These are phyloP conservation scores for Trichoderma gracile DNA, from an alignment of 2,329 filamentous ascomycete genomes.

Conservation along the genomic window DNA sequence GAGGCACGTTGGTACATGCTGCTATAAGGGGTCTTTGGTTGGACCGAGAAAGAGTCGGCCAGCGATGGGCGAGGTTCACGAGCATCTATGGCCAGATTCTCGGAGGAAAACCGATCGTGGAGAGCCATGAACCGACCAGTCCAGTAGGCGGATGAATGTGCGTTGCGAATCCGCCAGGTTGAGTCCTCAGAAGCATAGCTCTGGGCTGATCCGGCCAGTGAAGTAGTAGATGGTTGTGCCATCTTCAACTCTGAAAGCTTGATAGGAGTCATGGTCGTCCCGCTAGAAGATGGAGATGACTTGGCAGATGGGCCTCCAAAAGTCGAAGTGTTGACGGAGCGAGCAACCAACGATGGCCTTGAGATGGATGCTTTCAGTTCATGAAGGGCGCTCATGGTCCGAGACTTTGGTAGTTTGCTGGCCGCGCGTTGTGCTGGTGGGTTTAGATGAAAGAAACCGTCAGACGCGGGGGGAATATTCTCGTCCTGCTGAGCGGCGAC, in stretches of 20 bases:
- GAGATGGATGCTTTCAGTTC: slow-evolving; percentile 50
- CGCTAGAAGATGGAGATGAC: slow-evolving; percentile 31
- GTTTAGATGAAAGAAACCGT: not conserved
- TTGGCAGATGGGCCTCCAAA: slow-evolving; percentile 28
- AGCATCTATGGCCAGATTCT: slow-evolving; percentile 32
- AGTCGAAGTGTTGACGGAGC: slow-evolving; percentile 26
- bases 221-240: slow-evolving; percentile 29
- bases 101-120: slow-evolving; percentile 48
- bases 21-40: slow-evolving; percentile 29
- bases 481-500: slow-evolving; percentile 33
- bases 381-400: slow-evolving; percentile 48
- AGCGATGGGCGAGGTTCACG: not conserved
- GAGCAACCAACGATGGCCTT: slow-evolving; percentile 34
- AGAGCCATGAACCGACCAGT: slow-evolving; percentile 60
- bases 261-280: slow-evolving; percentile 18
- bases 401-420: slow-evolving; percentile 46
- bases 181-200: slow-evolving; percentile 29
- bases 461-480: slow-evolving; percentile 31
- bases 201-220: slow-evolving; percentile 27
- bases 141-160: slow-evolving; percentile 59
- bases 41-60: not conserved
- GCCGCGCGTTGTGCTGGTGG: slow-evolving; percentile 1
- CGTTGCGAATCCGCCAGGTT: slow-evolving; percentile 40
- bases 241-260: slow-evolving; percentile 29
- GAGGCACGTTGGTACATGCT: slow-evolving; percentile 26